These are phyloP conservation scores for Vanrija sp. DNA, from an alignment of 1,284 basidiomycete species.

Conservation along the genomic window DNA sequence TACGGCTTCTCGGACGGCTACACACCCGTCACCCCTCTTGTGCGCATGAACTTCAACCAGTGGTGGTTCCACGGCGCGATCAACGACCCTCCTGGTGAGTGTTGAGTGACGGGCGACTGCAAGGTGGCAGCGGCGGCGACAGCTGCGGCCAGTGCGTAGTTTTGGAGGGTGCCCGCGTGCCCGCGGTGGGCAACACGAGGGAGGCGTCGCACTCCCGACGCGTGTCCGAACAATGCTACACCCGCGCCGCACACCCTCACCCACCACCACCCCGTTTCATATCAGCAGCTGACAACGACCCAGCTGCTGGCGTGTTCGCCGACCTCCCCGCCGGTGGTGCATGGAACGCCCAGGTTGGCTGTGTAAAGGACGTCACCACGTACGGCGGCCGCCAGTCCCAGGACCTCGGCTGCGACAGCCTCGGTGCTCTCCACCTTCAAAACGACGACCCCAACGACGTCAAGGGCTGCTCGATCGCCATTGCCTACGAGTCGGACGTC, in stretches of 20 bases:
- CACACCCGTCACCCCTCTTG: constrained; percentile 57
- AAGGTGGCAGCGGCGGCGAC: too few relatives aligned
- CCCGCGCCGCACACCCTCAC: neutral
- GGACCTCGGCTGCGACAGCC: neutral
- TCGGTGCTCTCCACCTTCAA: neutral
- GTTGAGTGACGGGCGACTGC: neutral
- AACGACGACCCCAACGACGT: neutral
- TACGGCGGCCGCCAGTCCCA: constrained; percentile 9
- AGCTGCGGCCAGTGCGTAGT: too few relatives aligned
- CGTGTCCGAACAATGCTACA: too few relatives aligned
- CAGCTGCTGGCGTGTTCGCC: constrained; percentile 30
- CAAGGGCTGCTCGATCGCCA: constrained; percentile 51
- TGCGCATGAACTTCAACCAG: constrained; percentile 55
- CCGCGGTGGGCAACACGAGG: too few relatives aligned
- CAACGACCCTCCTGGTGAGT: constrained; percentile 29
- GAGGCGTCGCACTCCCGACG: too few relatives aligned
- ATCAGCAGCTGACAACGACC: too few relatives aligned
- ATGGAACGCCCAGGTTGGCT: constrained; percentile 34
- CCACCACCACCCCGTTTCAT: too few relatives aligned
- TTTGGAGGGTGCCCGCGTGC: too few relatives aligned
- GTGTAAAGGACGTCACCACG: constrained; percentile 31
- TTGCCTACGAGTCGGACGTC: constrained; percentile 63
- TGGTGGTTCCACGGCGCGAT: constrained; percentile 63
- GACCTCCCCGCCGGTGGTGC: constrained; percentile 39
- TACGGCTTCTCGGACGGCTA: constrained; percentile 23